Evolutionary conservation across 345 rosid species (phyloP), one percentile per base, ranked within the genome.

Genomic region (Raphanus sativus): DNA sequence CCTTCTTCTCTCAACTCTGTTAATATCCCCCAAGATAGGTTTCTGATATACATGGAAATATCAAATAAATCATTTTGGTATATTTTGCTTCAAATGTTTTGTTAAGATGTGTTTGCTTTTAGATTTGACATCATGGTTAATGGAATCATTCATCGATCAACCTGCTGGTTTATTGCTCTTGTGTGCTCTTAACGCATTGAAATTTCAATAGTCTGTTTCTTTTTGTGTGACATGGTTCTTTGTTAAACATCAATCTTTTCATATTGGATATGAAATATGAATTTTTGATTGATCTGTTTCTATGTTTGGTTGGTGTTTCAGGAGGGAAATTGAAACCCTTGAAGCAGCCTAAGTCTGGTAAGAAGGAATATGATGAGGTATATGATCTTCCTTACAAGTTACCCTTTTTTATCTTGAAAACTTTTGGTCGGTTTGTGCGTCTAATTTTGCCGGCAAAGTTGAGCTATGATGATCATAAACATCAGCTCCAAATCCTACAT

Each of bases 261-360:
- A 21, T 28, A 10, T 4, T 17, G 5, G 24, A 7, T 45, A 8
- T 17, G 33, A 15, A 28, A 12, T 61, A 67, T 29, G 24, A 8
- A 45, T 29, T 26, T 25, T 59, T 34, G 33, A 70, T 26, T 13
- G 12, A 66, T 59, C 1, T 7, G 28, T 52, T 50, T 62, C 24
- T 52, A 2, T 4, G 24, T 55, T 30, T 40, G 60, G 25, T 30
- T 40, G 60, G 17, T 73, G 73, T 82, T 32, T 54, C 15, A 86
- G 92, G 90, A 78, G 94, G 97, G 84, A 91, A 91, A 79, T 84
- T 88, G 30, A 91, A 91, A 85, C 97, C 97, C 62, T 86, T 91
- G 97, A 91, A 88, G 89, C 85, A 81, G 34, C 89, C 97, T 30
- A 91, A 88, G 78, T 60, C 75, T 21, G 88, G 82, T 0, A 91